phyloP scores from a whole-genome alignment of 2,329 filamentous ascomycete species.

The Apiospora malaysiana region DNA sequence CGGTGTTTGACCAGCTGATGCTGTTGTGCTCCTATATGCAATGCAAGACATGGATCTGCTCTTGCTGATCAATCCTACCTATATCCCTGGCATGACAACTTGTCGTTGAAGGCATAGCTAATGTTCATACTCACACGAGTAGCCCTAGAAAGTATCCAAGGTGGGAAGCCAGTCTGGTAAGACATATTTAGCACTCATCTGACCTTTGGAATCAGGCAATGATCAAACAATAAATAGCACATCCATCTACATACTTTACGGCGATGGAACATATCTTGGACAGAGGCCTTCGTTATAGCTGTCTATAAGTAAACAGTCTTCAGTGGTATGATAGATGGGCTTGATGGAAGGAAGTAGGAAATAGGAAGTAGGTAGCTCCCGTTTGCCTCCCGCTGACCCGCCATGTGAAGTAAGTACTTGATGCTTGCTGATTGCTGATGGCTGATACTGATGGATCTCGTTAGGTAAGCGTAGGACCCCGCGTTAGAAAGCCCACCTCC shows the following conservation, averaged over 20 bases:
- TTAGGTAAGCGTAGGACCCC: conserved; percentile 2
- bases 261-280: background rate
- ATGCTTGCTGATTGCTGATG: no score
- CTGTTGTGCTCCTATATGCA: conserved; percentile 8
- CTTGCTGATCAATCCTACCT: background rate
- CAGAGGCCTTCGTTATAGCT: background rate
- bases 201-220: background rate
- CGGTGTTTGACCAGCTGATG: conserved; percentile 17
- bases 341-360: background rate
- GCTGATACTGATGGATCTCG: no score
- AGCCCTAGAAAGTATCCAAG: background rate
- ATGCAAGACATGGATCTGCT: conserved; percentile 18
- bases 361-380: background rate
- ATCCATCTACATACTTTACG: background rate
- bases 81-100: conserved; percentile 4
- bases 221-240: background rate
- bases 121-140: no score
- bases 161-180: background rate
- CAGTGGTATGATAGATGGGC: background rate
- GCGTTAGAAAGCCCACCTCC: conserved; percentile 8
- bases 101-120: background rate
- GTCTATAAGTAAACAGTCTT: background rate
- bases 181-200: conserved; percentile 4
- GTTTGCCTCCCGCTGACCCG: conserved; percentile 9
- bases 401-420: no score